phyloP scores from a whole-genome alignment of 208 protist species.

The Leishmania tarentolae region DNA sequence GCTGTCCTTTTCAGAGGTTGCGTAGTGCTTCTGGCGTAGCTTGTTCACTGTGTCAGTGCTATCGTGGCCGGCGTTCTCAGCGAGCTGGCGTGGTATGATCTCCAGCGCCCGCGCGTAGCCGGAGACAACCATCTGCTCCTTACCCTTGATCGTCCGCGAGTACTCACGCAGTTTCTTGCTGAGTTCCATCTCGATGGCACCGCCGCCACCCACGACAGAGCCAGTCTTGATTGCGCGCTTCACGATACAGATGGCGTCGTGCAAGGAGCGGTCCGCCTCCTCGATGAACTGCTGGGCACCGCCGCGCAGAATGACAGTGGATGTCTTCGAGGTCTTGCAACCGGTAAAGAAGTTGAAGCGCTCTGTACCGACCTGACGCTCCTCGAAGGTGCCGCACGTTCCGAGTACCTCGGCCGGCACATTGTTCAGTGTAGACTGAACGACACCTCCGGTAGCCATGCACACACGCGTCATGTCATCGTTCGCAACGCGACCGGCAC shows the following conservation, averaged over 20 bases:
- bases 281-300: conserved; percentile 99
- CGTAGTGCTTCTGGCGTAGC: conserved; percentile 97
- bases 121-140: conserved; percentile 99
- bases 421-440: conserved; percentile 98
- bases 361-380: conserved; percentile 98
- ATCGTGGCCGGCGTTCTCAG: conserved; percentile 99
- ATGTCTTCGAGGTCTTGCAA: conserved; percentile 91
- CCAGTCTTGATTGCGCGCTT: conserved; percentile 96
- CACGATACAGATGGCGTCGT: conserved; percentile 99
- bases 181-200: conserved; percentile 99
- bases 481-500: conserved; percentile 98
- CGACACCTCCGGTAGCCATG: conserved; percentile 95
- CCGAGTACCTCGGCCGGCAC: conserved; percentile 95
- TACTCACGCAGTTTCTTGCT: conserved; percentile 97
- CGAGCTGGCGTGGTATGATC: conserved; percentile 98
- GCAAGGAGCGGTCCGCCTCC: conserved; percentile 99
- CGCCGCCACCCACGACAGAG: conserved; percentile 99
- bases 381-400: conserved; percentile 97
- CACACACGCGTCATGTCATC: conserved; percentile 96
- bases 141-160: conserved; percentile 97
- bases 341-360: conserved; percentile 99
- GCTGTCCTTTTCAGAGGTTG: conserved; percentile 36
- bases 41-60: conserved; percentile 99
- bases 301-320: conserved; percentile 96
- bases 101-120: conserved; percentile 99